Evolutionary conservation across 352 stramenopile genomes (phyloP), one percentile per base, ranked within the genome.

Genomic region (Phytophthora fragariae): DNA sequence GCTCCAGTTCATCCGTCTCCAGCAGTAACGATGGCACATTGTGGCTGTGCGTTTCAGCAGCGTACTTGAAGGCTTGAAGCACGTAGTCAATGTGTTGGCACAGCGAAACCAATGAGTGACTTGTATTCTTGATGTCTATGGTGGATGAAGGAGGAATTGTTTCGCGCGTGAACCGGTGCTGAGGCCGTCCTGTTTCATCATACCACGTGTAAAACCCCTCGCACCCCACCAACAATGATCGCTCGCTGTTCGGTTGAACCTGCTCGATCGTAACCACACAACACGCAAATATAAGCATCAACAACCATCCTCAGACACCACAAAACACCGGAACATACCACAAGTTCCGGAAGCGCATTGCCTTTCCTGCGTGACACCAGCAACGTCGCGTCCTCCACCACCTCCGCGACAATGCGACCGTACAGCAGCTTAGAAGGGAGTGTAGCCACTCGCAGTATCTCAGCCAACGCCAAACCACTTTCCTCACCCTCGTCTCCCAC

Each of bases 91-190:
- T 67, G 53, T 85, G 78, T 52, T 74, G 78, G 6, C 75, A 85
- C 5, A 77, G 55, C n/a, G 70, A 72, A 14, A 41, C 35, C 3
- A 80, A 21, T 2, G 67, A 75, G 14, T 55, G 39, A 17, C 49
- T 71, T 44, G 54, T 37, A 37, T 19, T 57, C 17, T 65, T 62
- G 12, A 39, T 61, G n/a, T 70, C 65, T 29, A 81, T 59, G 12
- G 62, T 71, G 19, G 62, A 74, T 8, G 70, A 21, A 14, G 83
- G 81, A 19, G 87, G 87, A 41, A 91, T 80, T 12, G 85, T 90
- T 56, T 92, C 81, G 41, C 74, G 65, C 17, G 85, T 92, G 69
- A 94, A 94, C 41, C 86, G 83, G 53, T 90, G 80, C 24, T 70
- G 47, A 54, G 72, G 65, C 17, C 27, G 47, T 19, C 82, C 83